phyloP scores from a whole-genome alignment of 257 asterid species.

The Fraxinus quadrangulata region DNA sequence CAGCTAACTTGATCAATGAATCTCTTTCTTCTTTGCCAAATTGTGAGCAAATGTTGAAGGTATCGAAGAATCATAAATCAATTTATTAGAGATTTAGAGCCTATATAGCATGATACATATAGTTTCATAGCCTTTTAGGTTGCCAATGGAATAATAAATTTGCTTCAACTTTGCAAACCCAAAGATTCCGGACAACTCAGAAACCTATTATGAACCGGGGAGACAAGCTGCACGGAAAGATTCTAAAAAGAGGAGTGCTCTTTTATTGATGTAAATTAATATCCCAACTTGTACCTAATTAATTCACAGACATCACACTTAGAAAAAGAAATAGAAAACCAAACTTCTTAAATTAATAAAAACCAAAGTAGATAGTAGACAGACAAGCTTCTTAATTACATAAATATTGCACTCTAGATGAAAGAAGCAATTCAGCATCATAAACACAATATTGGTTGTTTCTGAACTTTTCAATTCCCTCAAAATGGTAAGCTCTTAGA shows the following conservation, averaged over 20 bases:
- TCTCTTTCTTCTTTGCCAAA: too few species aligned
- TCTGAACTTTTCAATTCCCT: constrained; percentile 11
- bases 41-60: too few species aligned
- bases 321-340: background rate
- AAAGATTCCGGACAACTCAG: background rate
- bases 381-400: background rate
- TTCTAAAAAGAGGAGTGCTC: background rate
- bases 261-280: background rate
- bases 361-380: background rate
- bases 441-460: background rate
- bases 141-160: background rate
- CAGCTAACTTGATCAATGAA: too few species aligned
- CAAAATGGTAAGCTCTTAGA: constrained; percentile 93
- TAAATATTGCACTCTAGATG: background rate
- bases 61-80: too few species aligned
- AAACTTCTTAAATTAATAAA: background rate
- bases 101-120: too few species aligned
- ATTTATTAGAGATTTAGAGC: too few species aligned
- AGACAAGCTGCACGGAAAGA: background rate
- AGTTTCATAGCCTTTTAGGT: too few species aligned
- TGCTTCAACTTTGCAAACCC: background rate
- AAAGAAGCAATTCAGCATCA: background rate
- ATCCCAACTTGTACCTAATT: background rate
- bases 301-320: background rate
- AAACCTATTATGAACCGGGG: background rate